Evolutionary conservation across 2,329 filamentous ascomycete species (phyloP).

Genomic region (Ascochyta koolunga): DNA sequence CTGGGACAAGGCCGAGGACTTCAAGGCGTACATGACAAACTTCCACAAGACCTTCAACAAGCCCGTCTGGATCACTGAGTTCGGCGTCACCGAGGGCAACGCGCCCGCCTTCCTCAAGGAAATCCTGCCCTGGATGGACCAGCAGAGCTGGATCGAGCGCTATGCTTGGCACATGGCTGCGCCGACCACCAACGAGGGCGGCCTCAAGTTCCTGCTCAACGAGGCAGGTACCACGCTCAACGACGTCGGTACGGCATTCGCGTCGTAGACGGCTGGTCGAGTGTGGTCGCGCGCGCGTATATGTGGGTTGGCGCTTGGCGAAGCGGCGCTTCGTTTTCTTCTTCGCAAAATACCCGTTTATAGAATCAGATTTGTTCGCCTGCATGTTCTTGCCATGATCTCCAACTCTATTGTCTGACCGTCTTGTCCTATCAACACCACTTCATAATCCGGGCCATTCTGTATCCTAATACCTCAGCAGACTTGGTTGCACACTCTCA

Average conservation of each 20-base stretch:
- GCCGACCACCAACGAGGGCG: conserved; percentile 20
- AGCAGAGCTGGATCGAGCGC: conserved; percentile 37
- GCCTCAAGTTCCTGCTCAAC: conserved; percentile 25
- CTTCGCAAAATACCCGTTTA: conserved; percentile 18
- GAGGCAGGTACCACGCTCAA: conserved; percentile 27
- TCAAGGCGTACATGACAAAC: conserved; percentile 47
- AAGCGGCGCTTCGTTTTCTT: neutral
- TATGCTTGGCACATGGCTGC: conserved; percentile 44
- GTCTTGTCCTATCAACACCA: too few species aligned
- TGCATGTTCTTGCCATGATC: too few species aligned
- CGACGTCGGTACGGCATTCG: conserved; percentile 20
- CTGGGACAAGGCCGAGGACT: conserved; percentile 37
- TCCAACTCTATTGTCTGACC: too few species aligned
- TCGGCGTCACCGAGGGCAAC: conserved; percentile 36
- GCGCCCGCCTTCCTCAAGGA: conserved; percentile 37
- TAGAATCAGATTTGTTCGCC: neutral
- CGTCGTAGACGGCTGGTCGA: neutral
- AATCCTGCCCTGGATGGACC: conserved; percentile 45
- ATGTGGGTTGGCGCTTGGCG: neutral
- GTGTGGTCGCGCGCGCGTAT: neutral
- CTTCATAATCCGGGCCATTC: too few species aligned
- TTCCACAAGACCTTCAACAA: conserved; percentile 36
- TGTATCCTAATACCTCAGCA: too few species aligned
- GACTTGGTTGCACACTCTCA: too few species aligned
- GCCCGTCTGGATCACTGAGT: conserved; percentile 49